Evolutionary conservation across 2,329 filamentous ascomycete species (phyloP).

Genomic region (Aspergillus sp.): DNA sequence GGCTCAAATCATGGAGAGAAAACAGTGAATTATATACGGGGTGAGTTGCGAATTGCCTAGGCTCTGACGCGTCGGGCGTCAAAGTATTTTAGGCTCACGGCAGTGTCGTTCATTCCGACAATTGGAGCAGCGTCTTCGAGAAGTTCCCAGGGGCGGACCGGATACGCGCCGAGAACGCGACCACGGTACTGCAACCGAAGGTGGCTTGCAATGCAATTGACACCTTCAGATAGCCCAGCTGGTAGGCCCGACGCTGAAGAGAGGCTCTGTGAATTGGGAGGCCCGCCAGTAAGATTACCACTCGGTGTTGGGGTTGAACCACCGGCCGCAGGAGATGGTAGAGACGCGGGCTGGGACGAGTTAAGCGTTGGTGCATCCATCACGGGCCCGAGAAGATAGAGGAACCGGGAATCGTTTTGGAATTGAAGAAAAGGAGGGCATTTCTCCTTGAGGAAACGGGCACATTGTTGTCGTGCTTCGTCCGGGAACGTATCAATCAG

Average conservation of each 20-base stretch:
- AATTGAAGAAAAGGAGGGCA: conserved; percentile 40
- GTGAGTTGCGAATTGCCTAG: neutral
- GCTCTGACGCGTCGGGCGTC: conserved; percentile 40
- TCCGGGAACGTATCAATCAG: conserved; percentile 48
- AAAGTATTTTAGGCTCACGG: conserved; percentile 45
- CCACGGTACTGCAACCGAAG: conserved; percentile 43
- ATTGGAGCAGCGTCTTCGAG: conserved; percentile 49
- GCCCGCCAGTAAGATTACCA: conserved; percentile 21
- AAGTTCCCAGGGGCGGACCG: conserved; percentile 47
- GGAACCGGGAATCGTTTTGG: conserved; percentile 42
- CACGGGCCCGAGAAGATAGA: conserved; percentile 46
- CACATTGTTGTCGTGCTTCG: conserved; percentile 45
- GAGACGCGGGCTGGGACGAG: conserved; percentile 28
- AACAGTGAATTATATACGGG: neutral
- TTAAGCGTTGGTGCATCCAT: conserved; percentile 25
- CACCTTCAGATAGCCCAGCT: conserved; percentile 26
- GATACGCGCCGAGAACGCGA: conserved; percentile 37
- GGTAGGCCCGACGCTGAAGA: conserved; percentile 13
- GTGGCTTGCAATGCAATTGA: conserved; percentile 30
- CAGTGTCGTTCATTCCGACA: conserved; percentile 48
- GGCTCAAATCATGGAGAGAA: neutral
- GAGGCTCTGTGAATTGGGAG: conserved; percentile 20
- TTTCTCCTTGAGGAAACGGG: conserved; percentile 45
- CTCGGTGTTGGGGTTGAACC: conserved; percentile 34
- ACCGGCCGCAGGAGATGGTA: conserved; percentile 35